Evolutionary conservation across 306 rosid species (phyloP).

Genomic region (Psophocarpus tetragonolobus): DNA sequence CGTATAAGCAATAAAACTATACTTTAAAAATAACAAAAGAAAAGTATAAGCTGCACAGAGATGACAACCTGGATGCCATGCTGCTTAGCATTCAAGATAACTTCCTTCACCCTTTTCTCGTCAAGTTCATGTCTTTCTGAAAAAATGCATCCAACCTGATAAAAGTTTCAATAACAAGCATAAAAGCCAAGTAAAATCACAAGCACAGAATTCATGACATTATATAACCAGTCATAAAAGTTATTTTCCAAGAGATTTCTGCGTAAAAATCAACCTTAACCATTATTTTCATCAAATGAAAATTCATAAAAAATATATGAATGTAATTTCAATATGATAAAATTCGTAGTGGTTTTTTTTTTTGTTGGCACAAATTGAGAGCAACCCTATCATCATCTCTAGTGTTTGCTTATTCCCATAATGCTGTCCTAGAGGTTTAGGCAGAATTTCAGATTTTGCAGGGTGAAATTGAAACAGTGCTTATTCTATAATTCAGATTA

Average conservation of each 20-base stretch:
- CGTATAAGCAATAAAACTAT: slow-evolving; percentile 23
- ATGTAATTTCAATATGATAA: neutral
- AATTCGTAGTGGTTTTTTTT: neutral
- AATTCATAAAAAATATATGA: neutral
- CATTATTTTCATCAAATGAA: neutral
- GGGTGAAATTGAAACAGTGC: neutral
- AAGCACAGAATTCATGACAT: neutral
- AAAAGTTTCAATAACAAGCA: slow-evolving; percentile 15
- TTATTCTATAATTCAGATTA: neutral
- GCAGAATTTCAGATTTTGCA: neutral
- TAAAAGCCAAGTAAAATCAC: slow-evolving; percentile 11
- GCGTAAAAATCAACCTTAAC: neutral
- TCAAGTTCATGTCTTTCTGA: slow-evolving; percentile 56
- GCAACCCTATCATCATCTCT: neutral
- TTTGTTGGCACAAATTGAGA: neutral
- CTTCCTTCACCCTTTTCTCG: slow-evolving; percentile 49
- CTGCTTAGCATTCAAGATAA: slow-evolving; percentile 44
- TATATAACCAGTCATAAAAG: neutral
- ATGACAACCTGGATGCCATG: slow-evolving; percentile 64
- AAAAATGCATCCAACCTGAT: slow-evolving; percentile 77
- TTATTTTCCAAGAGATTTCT: neutral
- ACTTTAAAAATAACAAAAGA: neutral
- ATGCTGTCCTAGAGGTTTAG: neutral
- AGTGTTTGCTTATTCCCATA: neutral
- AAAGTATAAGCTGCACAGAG: slow-evolving; percentile 21